phyloP scores from a whole-genome alignment of 129 eudicot genomes.

The Escallonia rubra region DNA sequence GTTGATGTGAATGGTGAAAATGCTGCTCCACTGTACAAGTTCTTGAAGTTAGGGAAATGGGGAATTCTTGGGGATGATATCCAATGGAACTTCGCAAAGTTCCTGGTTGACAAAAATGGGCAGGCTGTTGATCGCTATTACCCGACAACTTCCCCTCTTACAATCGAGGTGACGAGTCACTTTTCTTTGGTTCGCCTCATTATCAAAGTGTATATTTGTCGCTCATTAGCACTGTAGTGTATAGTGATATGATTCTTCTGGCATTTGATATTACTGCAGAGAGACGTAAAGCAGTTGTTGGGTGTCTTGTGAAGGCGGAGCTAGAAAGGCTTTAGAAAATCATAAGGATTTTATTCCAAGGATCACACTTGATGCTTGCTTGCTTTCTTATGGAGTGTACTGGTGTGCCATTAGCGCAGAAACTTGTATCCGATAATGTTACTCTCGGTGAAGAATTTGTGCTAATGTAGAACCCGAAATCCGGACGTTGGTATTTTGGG shows the following conservation, averaged over 20 bases:
- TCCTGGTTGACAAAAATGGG: conserved; percentile 65
- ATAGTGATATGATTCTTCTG: not conserved
- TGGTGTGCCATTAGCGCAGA: not conserved
- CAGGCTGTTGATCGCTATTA: conserved; percentile 75
- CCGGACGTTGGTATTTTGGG: no score
- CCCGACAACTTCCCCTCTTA: conserved; percentile 90
- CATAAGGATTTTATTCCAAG: no score
- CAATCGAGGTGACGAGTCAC: conserved; percentile 56
- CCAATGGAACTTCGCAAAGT: conserved; percentile 92
- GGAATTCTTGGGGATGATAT: conserved; percentile 68
- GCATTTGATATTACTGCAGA: conserved; percentile 16
- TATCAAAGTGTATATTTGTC: not conserved
- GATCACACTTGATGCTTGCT: not conserved
- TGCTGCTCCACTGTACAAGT: conserved; percentile 65
- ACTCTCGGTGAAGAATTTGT: not conserved
- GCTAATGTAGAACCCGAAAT: no score
- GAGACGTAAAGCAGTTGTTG: conserved; percentile 29
- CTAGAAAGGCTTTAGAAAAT: conserved; percentile 3
- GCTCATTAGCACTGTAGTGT: not conserved
- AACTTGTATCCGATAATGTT: not conserved
- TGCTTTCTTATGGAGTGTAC: not conserved
- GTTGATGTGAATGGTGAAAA: conserved; percentile 80
- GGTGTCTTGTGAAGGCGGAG: not conserved
- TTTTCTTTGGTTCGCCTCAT: not conserved
- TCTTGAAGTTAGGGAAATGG: conserved; percentile 74